Evolutionary conservation across 257 asterid genomes (phyloP), one percentile per base, ranked within the genome.

Genomic region (Solanum gracilifrons): DNA sequence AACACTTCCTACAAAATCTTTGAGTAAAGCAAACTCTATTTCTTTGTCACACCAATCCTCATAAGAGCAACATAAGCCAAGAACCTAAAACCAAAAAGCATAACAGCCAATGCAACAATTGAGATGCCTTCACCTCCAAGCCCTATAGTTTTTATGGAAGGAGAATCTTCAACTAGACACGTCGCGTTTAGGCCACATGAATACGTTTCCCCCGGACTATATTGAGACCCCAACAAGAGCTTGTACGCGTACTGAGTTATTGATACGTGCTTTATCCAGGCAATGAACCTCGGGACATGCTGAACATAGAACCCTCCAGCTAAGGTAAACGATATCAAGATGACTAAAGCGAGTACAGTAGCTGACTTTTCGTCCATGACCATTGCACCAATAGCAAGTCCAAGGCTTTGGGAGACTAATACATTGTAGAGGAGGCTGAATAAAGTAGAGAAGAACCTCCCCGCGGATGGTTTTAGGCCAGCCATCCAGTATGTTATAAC

Each of bases 401-500:
- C 99, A 5, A 95, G 91, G n/a, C 98, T 94, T 85, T 95, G 97
- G 1, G 96, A 80, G 62, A 90, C 90, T 3, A 96, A 12, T 9
- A 95, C 96, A 71, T 94, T 88, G 60, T 77, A 91, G 33, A 95
- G 89, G 41, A 94, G 93, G 35, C 60, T 86, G 29, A 91, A 80
- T 31, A 93, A 83, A 88, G 95, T 92, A 13, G 69, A 20, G 4
- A 95, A 62, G 92, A 94, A 96, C 88, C 88, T 74, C 4, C 21
- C 71, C 0, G 93, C 85, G 1, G 93, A 9, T 39, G 91, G 87
- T 85, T 90, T 95, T 1, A 96, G 87, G 3, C 97, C 99, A 1
- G 95, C 95, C 98, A 95, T 96, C 93, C 94, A 96, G 76, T 95
- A 96, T 23, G 95, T 90, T 86, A 96, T 90, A 87, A 87, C 12